Evolutionary conservation across 148 eudicot species (phyloP), one percentile per base, ranked within the genome.

Genomic region (Rhododendron mucronatum): DNA sequence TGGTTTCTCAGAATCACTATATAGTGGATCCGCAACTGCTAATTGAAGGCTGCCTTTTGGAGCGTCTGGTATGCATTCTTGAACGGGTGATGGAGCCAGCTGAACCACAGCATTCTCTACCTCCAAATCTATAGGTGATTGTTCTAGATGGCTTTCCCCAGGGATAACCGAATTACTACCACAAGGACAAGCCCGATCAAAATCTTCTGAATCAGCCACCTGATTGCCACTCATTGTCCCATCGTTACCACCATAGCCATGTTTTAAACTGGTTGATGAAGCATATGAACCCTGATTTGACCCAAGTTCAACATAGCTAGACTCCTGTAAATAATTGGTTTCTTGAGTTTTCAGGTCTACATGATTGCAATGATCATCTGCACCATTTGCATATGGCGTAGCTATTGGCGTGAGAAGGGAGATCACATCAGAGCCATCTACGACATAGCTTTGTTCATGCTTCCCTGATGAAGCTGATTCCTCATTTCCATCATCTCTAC

Each of bases 1-100:
- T 59, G 80, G 45, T 80, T 84, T 82, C 81, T 90, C 89, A 83
- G 37, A 65, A 48, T 87, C 83, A 82, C 76, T 23, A 79, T 83
- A 28, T 21, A 15, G 47, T 30, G 16, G 71, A 48, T 75, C 82
- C 65, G 44, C 88, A 82, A 67, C 87, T 65, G 86, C 88, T 26
- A 67, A 83, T 53, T 82, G 91, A 50, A 77, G 10, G 78, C 69
- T 74, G 67, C 76, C 71, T 73, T 90, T 89, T 51, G 81, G 65
- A 76, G 67, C 35, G 85, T 33, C 77, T 9, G 71, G 65, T 21
- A 41, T 59, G 63, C 84, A 81, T 16, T 84, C 88, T 79, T 88
- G 78, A 84, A 55, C 45, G 20, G 63, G 23, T 16, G 73, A 44
- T 80, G 86, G 57, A 59, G 63, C 82, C 83, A 67, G 74, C 61